Base-by-base conservation (phyloP, 208 protist species). In the Wallacemonas collosoma region DNA sequence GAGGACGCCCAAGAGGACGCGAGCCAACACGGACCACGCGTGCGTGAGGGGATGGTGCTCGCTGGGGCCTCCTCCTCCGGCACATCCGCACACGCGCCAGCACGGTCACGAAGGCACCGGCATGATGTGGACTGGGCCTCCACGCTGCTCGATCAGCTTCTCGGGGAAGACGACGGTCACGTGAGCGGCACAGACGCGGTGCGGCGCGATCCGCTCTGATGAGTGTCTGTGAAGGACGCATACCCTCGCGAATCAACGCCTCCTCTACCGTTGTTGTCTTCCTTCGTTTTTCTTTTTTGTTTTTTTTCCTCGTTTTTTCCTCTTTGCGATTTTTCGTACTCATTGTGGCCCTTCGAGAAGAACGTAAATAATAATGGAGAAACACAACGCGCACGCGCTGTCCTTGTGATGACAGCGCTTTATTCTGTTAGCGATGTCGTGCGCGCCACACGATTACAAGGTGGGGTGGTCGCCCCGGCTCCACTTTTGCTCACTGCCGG, bases 101-200 rank as follows among this genome's bases (percentile, higher is more conserved):
- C 26, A 26, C 26, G 26, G 26, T 26, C 26, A 26, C 26, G 26
- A 26, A 26, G 45, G 56, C n/a, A 54, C 48, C 36, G 56, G 5
- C 53, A 55, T n/a, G 38, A 62, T 2, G 69, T 56, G 55, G 53
- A 40, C 36, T 47, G 68, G 53, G 68, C 15, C 17, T 9, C 56
- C 68, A 56, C 71, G 8, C 44, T 79, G 17, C 72, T 85, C 11
- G 72, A 82, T 36, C 70, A 86, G 60, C 76, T 86, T 39, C 76
- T 86, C 12, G 73, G 72, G 1, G 2, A 58, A 7, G 43, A 45
- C 15, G 40, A 26, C 5, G 43, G 50, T 3, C 38, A 5, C 7
- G 9, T 38, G 38, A 9, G 56, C 35, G 51, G 14, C 9, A 66
- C 4, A 72, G 8, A 72, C 60, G 44, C 7, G 41, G 2, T 71